These are phyloP conservation scores for Apiospora hydei DNA, from an alignment of 2,329 filamentous ascomycete genomes.

Conservation along the genomic window DNA sequence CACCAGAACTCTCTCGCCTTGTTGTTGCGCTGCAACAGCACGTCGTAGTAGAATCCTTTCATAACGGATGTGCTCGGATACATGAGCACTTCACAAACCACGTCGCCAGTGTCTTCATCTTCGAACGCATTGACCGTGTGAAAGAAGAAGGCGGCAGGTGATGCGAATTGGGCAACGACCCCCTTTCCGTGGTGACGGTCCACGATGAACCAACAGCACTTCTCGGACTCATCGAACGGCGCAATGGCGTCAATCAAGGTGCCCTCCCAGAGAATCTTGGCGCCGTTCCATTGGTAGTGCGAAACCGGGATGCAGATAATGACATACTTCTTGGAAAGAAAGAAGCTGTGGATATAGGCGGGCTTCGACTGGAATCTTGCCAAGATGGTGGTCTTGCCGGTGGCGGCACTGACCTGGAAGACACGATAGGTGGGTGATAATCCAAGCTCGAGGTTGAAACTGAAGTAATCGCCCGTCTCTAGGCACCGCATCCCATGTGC, in stretches of 20 bases:
- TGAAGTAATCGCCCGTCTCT: conserved; percentile 63
- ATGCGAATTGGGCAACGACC: not conserved
- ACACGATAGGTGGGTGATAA: conserved; percentile 56
- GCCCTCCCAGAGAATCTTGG: conserved; percentile 10
- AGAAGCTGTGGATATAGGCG: conserved; percentile 53
- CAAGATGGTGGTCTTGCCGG: conserved; percentile 61
- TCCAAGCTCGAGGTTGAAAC: conserved; percentile 63
- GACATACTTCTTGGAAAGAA: conserved; percentile 12
- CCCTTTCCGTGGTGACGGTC: conserved; percentile 7
- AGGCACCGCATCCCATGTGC: conserved; percentile 64
- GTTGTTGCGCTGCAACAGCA: conserved; percentile 2
- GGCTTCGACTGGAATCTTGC: conserved; percentile 55
- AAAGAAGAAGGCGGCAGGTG: conserved; percentile 22
- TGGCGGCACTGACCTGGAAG: conserved; percentile 57
- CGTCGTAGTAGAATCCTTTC: conserved; percentile 11
- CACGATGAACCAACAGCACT: conserved; percentile 5
- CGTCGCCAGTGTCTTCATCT: conserved; percentile 10
- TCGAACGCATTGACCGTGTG: conserved; percentile 20
- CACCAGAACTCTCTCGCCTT: conserved; percentile 17
- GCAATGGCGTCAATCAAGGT: not conserved
- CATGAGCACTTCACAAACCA: conserved; percentile 9
- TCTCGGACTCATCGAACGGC: not conserved
- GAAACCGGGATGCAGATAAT: conserved; percentile 21
- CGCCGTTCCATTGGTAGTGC: conserved; percentile 5
- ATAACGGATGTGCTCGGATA: not conserved